Conservation (phyloP, 2,329 filamentous ascomycete species). For the Corynespora cassiicola region DNA sequence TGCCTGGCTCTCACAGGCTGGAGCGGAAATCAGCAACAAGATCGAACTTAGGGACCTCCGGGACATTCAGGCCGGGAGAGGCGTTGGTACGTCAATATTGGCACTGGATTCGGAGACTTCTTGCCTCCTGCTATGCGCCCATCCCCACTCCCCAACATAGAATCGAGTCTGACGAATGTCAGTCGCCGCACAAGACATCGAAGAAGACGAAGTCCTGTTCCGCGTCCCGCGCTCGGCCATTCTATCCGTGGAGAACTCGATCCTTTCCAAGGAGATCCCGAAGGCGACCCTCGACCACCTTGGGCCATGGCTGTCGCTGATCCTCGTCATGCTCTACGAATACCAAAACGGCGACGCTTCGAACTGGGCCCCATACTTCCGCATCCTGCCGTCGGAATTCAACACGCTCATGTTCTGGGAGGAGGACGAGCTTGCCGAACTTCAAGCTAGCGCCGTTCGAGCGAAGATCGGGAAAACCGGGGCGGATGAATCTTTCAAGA, state of each 20-base stretch:
- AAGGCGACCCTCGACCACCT: conserved; percentile 40
- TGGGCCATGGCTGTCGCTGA: conserved; percentile 64
- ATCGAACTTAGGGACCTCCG: conserved; percentile 66
- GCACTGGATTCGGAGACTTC: conserved; percentile 9
- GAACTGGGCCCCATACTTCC: conserved; percentile 78
- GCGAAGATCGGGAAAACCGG: conserved; percentile 76
- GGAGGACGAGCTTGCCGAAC: conserved; percentile 69
- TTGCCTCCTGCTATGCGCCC: neutral
- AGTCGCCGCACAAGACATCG: conserved; percentile 76
- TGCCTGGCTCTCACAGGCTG: conserved; percentile 62
- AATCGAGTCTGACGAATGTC: conserved; percentile 16
- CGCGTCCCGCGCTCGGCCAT: conserved; percentile 76
- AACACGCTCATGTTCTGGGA: conserved; percentile 93
- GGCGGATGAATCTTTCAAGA: conserved; percentile 73
- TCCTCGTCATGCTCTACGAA: conserved; percentile 84
- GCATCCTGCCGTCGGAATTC: conserved; percentile 73
- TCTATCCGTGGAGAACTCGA: conserved; percentile 75
- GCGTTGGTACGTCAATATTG: conserved; percentile 63
- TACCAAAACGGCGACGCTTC: conserved; percentile 65
- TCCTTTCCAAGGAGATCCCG: conserved; percentile 63
- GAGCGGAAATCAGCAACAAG: conserved; percentile 63
- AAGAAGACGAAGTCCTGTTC: conserved; percentile 79
- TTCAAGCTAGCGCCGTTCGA: conserved; percentile 79
- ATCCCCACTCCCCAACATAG: neutral
- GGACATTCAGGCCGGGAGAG: conserved; percentile 63